Base-by-base conservation (phyloP, 345 rosid species). In the Fremontodendron californicum region DNA sequence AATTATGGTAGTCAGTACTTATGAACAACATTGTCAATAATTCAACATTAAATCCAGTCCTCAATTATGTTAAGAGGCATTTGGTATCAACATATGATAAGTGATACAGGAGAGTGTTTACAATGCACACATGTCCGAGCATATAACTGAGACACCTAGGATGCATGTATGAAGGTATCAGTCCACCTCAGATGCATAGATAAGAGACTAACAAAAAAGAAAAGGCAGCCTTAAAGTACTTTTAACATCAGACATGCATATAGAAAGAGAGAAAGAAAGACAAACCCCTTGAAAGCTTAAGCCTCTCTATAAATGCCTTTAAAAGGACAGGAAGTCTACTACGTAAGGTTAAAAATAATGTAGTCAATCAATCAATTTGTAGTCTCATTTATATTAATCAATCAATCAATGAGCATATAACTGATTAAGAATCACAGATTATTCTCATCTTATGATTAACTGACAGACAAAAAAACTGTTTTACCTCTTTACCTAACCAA, bases 1-100 rank as follows among this genome's bases (percentile, higher is more conserved):
- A 73, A 57, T 33, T 33, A 33, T 33, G 81, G 15, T 1, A 33
- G 40, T 88, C 46, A 88, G 65, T 23, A 40, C 2, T 64, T 46
- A 12, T 21, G 57, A 11, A 62, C n/a, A 61, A 31, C n/a, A 13
- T 58, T 62, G 10, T 62, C n/a, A 16, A 33, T 15, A 31, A 61
- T 5, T 31, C 16, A 57, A 57, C 16, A 57, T 9, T 23, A 57
- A 57, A 57, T 25, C 63, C 33, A 9, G 9, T 57, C 58, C n/a
- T 52, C 12, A 15, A 45, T 27, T 25, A 21, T 67, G 52, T 68
- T 6, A 27, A 37, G 1, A 64, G 37, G 49, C 3, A 43, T 23
- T 40, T n/a, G 0, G 1, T 11, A 43, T 25, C 18, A 27, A 0
- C 15, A 68, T 5, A n/a, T 39, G 9, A 13, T 25, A 45, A 42